Evolutionary conservation across 768 basidiomycete genomes (phyloP).

Genomic region (Leccinum uliginosum): DNA sequence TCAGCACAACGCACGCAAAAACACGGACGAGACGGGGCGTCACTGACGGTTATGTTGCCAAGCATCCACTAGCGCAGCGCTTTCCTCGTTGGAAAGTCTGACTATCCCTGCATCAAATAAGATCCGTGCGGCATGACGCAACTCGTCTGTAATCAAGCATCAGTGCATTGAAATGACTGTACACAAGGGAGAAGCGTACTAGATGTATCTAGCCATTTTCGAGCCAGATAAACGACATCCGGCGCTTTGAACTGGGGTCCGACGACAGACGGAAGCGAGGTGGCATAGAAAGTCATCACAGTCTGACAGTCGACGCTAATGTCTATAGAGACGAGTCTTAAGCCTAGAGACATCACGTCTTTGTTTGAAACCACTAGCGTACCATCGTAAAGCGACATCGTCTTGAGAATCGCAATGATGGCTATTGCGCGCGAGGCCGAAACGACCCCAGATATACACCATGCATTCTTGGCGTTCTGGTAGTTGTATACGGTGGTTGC

Average conservation of each 20-base stretch:
- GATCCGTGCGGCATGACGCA: slow-evolving; percentile 70
- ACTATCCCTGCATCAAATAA: slow-evolving; percentile 76
- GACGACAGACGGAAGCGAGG: slow-evolving; percentile 59
- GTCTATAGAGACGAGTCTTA: slow-evolving; percentile 38
- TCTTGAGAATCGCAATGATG: slow-evolving; percentile 63
- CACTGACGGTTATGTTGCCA: slow-evolving; percentile 62
- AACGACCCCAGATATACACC: slow-evolving; percentile 69
- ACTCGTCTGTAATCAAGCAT: slow-evolving; percentile 46
- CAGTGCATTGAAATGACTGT: slow-evolving; percentile 2
- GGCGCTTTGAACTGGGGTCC: slow-evolving; percentile 63
- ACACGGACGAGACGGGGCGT: neutral
- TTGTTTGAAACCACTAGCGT: neutral
- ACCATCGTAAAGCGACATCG: slow-evolving; percentile 76
- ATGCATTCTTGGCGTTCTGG: slow-evolving; percentile 40
- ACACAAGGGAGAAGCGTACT: slow-evolving; percentile 39
- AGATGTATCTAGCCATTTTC: slow-evolving; percentile 70
- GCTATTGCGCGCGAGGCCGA: slow-evolving; percentile 70
- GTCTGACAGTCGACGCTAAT: slow-evolving; percentile 64
- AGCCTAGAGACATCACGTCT: neutral
- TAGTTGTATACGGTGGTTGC: slow-evolving; percentile 41
- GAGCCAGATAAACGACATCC: slow-evolving; percentile 67
- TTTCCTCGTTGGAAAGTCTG: slow-evolving; percentile 63
- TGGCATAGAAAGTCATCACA: slow-evolving; percentile 76
- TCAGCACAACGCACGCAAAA: slow-evolving; percentile 10
- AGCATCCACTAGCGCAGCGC: slow-evolving; percentile 50